Evolutionary conservation across 371 early-diverging fungal species (phyloP).

Genomic region (Cokeromyces recurvatus): DNA sequence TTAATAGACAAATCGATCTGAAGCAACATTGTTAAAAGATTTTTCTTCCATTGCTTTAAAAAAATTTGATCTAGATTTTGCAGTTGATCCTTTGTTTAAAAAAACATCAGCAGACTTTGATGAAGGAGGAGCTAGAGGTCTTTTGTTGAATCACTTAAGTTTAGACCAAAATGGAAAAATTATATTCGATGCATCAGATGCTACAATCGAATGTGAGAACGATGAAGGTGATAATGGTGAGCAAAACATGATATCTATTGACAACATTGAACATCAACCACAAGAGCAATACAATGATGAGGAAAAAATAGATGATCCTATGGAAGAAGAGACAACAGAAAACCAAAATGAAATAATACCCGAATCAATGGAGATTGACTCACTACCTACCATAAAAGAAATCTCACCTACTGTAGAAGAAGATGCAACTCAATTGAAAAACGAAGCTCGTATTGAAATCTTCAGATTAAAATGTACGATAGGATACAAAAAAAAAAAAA

Average conservation of each 20-base stretch:
- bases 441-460: conserved; percentile 16
- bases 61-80: conserved; percentile 88
- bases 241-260: conserved; percentile 12
- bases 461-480: conserved; percentile 20
- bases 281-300: conserved; percentile 4
- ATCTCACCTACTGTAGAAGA: conserved; percentile 18
- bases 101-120: conserved; percentile 98
- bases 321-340: conserved; percentile 4
- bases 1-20: conserved; percentile 37
- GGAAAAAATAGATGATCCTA: neutral
- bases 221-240: conserved; percentile 31
- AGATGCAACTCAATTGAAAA: conserved; percentile 4
- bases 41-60: conserved; percentile 74
- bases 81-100: conserved; percentile 95
- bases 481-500: neutral
- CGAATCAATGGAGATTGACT: conserved; percentile 4
- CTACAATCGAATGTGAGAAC: conserved; percentile 37
- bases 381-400: neutral
- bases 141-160: conserved; percentile 83
- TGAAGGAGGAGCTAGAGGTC: conserved; percentile 95
- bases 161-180: conserved; percentile 82
- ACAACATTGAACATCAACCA: conserved; percentile 6
- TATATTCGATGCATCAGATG: conserved; percentile 92
- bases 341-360: conserved; percentile 2
- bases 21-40: conserved; percentile 79